Evolutionary conservation across 331 rosid species (phyloP), one percentile per base, ranked within the genome.

Genomic region (Telfairia occidentalis): DNA sequence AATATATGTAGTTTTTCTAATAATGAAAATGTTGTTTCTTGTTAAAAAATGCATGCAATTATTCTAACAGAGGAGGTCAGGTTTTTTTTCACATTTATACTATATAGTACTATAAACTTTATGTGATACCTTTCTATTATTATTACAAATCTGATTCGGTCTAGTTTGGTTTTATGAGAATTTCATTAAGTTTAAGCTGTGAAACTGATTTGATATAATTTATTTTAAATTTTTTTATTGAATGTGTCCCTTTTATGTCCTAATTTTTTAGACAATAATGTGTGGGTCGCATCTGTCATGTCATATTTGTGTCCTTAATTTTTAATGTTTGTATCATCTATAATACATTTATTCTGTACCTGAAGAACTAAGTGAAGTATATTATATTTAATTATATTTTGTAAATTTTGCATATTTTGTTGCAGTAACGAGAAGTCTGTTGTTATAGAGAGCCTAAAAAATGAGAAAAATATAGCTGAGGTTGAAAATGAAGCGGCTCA

Each of bases 391-490:
- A 42, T 64, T 26, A 24, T 65, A 49, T 16, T 7, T 83, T 26
- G 48, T 37, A 9, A 52, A 67, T 7, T 5, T 83, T 26, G 48
- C 12, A 9, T 32, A 54, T 74, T 64, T 79, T 46, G 34, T 61
- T 82, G 84, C 85, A 85, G 86, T 76, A 76, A 71, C 72, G 81
- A 83, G 64, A 79, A 82, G 29, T 48, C 50, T 79, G 72, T 59
- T 28, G 85, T 67, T 55, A 59, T 74, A 70, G 85, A 83, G 78
- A 85, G 77, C 58, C 73, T 28, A 67, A 73, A 63, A 59, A 78
- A 37, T 40, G 84, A 13, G 35, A 43, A 21, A 24, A 48, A 64
- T 84, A 76, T 43, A 28, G 77, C 66, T 50, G 42, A 74, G 59
- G 60, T 38, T 45, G 79, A 64, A 73, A 77, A 70, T 57, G 78